These are phyloP conservation scores for Ophiocordyceps sinensis DNA, from an alignment of 2,329 filamentous ascomycete genomes.

Conservation along the genomic window DNA sequence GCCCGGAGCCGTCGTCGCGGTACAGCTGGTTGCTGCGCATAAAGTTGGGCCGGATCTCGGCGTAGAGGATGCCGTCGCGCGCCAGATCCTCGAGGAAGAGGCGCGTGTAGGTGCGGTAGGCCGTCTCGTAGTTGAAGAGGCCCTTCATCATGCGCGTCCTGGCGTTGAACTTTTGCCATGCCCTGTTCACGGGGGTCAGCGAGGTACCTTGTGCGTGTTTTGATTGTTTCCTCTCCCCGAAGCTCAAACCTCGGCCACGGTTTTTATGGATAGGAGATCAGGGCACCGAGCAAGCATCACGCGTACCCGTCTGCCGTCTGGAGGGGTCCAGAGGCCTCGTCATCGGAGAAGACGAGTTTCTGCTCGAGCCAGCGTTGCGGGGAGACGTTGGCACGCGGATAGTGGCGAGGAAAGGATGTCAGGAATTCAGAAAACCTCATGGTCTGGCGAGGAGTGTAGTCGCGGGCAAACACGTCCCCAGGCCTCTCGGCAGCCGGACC, in stretches of 20 bases:
- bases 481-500: constrained; percentile 16
- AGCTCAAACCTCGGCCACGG: too few species aligned
- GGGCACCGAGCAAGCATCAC: not conserved
- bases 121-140: constrained; percentile 50
- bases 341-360: constrained; percentile 48
- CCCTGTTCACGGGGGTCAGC: constrained; percentile 16
- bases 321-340: constrained; percentile 39
- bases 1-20: constrained; percentile 35
- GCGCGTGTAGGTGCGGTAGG: constrained; percentile 46
- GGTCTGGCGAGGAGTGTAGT: constrained; percentile 29
- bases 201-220: too few species aligned
- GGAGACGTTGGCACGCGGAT: constrained; percentile 7
- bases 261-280: not conserved
- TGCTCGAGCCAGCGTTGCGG: constrained; percentile 39
- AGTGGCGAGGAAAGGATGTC: constrained; percentile 16
- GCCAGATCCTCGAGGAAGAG: constrained; percentile 47
- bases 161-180: constrained; percentile 51
- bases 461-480: constrained; percentile 31
- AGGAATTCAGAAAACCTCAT: constrained; percentile 30
- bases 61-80: constrained; percentile 53
- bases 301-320: constrained; percentile 40
- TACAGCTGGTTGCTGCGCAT: constrained; percentile 49
- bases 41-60: constrained; percentile 57
- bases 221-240: too few species aligned
- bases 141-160: constrained; percentile 61